phyloP scores from a whole-genome alignment of 2,329 filamentous ascomycete genomes.

The Tolypocladium tropicale region DNA sequence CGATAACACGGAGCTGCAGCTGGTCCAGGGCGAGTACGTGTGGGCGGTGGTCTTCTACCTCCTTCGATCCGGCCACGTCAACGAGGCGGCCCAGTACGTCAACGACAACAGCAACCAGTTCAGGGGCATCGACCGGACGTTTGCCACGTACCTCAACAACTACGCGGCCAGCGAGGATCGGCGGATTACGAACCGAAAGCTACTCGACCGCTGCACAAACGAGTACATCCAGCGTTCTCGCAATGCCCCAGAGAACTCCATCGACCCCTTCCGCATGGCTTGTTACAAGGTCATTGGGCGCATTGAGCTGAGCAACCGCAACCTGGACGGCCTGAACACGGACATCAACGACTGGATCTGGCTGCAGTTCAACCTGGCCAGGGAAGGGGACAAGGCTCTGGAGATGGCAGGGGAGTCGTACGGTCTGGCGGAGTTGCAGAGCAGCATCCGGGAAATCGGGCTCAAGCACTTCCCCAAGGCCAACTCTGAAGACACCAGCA shows the following conservation, averaged over 20 bases:
- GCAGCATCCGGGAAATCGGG: slow-evolving; percentile 78
- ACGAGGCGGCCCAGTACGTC: slow-evolving; percentile 80
- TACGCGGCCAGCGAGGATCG: slow-evolving; percentile 71
- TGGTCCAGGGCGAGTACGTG: slow-evolving; percentile 70
- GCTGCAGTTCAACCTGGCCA: slow-evolving; percentile 60
- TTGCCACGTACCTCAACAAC: slow-evolving; percentile 75
- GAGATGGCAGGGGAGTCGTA: slow-evolving; percentile 59
- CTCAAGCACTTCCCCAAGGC: slow-evolving; percentile 82
- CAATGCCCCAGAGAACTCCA: slow-evolving; percentile 74
- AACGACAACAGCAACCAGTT: slow-evolving; percentile 70
- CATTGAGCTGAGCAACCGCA: slow-evolving; percentile 55
- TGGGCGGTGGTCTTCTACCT: slow-evolving; percentile 95
- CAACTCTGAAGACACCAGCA: slow-evolving; percentile 60
- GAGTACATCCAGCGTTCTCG: slow-evolving; percentile 81
- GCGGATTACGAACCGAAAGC: slow-evolving; percentile 58
- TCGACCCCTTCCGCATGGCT: slow-evolving; percentile 92
- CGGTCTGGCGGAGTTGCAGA: slow-evolving; percentile 58
- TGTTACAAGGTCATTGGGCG: slow-evolving; percentile 96
- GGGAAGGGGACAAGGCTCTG: slow-evolving; percentile 52
- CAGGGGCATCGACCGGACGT: slow-evolving; percentile 81
- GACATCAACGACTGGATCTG: slow-evolving; percentile 63
- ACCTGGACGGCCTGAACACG: slow-evolving; percentile 50
- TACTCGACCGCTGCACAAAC: slow-evolving; percentile 79
- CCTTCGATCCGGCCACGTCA: slow-evolving; percentile 71
- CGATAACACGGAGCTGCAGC: slow-evolving; percentile 71